A percentile compares a stretch with the other conserved stretches of the same genome.
Conservation (phyloP, 495 filamentous ascomycete genomes). For the Hyaloscypha variabilis region DNA sequence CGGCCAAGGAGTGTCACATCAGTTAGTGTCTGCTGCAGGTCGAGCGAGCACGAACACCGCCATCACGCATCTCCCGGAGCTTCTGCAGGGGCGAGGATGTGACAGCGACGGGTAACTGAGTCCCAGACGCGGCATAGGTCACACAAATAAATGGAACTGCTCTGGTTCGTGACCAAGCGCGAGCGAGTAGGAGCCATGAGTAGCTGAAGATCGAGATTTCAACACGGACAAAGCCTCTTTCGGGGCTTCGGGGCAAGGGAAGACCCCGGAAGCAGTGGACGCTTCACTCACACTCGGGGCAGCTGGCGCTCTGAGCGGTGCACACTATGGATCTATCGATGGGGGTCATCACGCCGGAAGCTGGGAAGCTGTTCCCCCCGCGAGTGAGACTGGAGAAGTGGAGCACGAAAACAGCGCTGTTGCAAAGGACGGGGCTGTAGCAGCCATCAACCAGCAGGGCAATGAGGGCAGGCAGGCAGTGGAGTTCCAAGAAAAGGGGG, state of each 20-base stretch:
- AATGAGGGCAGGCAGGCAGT: too few relatives aligned
- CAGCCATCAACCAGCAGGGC: too few relatives aligned
- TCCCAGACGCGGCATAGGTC: background rate
- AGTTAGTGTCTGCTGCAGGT: background rate
- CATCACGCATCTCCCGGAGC: background rate
- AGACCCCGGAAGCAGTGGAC: background rate
- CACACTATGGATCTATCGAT: background rate
- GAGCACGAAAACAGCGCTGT: background rate
- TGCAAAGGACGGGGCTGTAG: too few relatives aligned
- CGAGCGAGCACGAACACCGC: background rate
- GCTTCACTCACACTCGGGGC: background rate
- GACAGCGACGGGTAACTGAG: background rate
- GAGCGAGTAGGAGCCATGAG: background rate
- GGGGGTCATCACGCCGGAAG: background rate
- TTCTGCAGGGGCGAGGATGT: conserved; percentile 5
- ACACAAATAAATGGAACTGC: background rate
- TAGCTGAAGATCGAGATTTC: too few relatives aligned
- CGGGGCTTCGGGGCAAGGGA: background rate
- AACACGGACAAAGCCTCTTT: background rate
- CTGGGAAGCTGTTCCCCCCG: background rate
- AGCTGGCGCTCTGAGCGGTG: background rate
- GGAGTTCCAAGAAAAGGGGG: background rate
- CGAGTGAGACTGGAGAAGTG: background rate
- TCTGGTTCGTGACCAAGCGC: background rate
- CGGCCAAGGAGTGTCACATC: conserved; percentile 2